These are phyloP conservation scores for Ophiostoma ips DNA, from an alignment of 2,329 filamentous ascomycete genomes.

Conservation along the genomic window DNA sequence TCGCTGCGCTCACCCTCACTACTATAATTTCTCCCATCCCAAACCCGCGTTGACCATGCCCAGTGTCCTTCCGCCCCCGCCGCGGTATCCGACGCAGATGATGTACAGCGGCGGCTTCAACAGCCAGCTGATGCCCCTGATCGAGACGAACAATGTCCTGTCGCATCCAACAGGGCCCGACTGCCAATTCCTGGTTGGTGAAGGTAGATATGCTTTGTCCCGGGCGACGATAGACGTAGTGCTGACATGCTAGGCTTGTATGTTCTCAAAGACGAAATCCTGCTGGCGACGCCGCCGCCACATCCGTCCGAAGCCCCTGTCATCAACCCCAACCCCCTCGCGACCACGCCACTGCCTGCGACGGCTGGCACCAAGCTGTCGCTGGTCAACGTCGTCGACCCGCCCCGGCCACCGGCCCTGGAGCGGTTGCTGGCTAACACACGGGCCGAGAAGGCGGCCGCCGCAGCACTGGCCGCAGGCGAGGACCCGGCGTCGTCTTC, in stretches of 20 bases:
- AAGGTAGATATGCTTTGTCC: too few species aligned
- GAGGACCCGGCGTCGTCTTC: background rate
- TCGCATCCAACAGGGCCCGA: conserved; percentile 68
- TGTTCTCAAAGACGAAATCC: conserved; percentile 75
- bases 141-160: conserved; percentile 89
- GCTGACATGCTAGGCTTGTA: too few species aligned
- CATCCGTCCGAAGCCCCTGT: conserved; percentile 88
- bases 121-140: conserved; percentile 56
- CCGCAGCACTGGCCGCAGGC: conserved; percentile 21
- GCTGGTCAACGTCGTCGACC: conserved; percentile 56
- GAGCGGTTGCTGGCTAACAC: conserved; percentile 32
- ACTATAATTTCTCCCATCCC: too few species aligned
- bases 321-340: conserved; percentile 78
- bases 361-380: conserved; percentile 76
- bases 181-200: conserved; percentile 81
- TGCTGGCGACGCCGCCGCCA: conserved; percentile 84
- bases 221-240: too few species aligned
- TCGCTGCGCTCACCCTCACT: background rate
- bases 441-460: conserved; percentile 15
- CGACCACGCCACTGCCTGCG: conserved; percentile 71
- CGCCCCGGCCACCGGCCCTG: conserved; percentile 36
- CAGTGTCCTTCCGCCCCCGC: conserved; percentile 75
- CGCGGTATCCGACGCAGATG: conserved; percentile 63
- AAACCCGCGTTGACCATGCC: background rate
- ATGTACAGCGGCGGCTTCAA: conserved; percentile 61